These are phyloP conservation scores for Beauveria brongniartii DNA, from an alignment of 2,329 filamentous ascomycete genomes.

Conservation along the genomic window DNA sequence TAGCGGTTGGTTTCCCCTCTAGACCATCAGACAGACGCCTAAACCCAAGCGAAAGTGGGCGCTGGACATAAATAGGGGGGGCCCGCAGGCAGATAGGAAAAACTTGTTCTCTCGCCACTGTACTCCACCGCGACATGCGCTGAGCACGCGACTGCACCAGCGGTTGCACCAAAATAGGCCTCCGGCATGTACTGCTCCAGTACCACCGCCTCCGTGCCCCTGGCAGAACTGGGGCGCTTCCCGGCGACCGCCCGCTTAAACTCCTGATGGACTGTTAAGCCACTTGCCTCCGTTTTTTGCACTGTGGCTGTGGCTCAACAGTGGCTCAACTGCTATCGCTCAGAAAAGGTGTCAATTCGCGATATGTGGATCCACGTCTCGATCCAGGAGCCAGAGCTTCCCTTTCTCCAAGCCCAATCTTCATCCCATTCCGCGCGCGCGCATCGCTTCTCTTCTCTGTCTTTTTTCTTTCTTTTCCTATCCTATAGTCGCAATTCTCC, in stretches of 20 bases:
- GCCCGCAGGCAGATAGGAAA: neutral
- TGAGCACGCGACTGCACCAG: constrained; percentile 8
- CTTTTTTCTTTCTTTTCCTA: constrained; percentile 1
- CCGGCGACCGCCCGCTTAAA: neutral
- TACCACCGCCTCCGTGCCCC: neutral
- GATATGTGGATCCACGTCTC: constrained; percentile 11
- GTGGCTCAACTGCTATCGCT: neutral
- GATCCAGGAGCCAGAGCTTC: constrained; percentile 11
- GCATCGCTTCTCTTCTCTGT: neutral
- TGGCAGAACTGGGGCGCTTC: constrained; percentile 1
- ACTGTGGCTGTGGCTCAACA: neutral
- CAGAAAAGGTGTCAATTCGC: constrained; percentile 16
- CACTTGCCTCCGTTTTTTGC: too few species aligned
- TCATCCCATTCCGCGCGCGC: neutral
- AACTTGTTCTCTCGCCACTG: neutral
- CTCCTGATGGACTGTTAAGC: neutral
- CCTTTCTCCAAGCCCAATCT: neutral
- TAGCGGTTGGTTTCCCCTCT: neutral
- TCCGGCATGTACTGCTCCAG: neutral
- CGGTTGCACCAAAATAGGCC: neutral
- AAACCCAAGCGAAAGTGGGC: neutral
- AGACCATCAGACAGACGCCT: neutral
- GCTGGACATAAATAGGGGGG: constrained; percentile 9
- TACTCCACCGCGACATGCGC: neutral
- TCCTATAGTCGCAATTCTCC: neutral